phyloP scores from a whole-genome alignment of 768 basidiomycete genomes.

The Serendipita sp. region DNA sequence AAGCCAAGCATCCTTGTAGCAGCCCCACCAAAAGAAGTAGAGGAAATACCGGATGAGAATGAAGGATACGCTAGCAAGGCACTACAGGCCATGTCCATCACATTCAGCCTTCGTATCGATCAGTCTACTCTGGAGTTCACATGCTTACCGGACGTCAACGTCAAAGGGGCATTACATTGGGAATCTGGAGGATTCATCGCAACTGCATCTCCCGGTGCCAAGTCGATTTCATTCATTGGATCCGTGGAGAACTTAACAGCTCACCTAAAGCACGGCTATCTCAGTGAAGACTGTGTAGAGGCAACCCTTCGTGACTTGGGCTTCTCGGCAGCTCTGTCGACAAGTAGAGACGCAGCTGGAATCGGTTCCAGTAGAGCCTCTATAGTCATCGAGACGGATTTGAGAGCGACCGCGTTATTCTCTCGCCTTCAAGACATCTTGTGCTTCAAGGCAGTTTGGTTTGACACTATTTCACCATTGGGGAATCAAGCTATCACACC shows the following conservation, averaged over 20 bases:
- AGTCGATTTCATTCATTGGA: slow-evolving; percentile 58
- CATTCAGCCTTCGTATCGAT: slow-evolving; percentile 81
- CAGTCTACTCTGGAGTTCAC: slow-evolving; percentile 72
- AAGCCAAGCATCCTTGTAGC: slow-evolving; percentile 21
- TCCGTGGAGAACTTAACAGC: slow-evolving; percentile 66
- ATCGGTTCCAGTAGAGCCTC: slow-evolving; percentile 41
- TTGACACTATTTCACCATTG: slow-evolving; percentile 71
- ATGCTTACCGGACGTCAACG: slow-evolving; percentile 83
- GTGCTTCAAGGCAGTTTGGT: slow-evolving; percentile 90
- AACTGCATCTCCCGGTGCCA: slow-evolving; percentile 55
- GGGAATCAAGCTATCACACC: slow-evolving; percentile 23
- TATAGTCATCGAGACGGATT: slow-evolving; percentile 67
- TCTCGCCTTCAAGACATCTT: slow-evolving; percentile 81
- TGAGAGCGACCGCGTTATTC: slow-evolving; percentile 62
- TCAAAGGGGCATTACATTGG: slow-evolving; percentile 80
- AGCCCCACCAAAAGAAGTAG: slow-evolving; percentile 9
- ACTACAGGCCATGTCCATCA: slow-evolving; percentile 40
- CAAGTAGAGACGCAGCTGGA: slow-evolving; percentile 24
- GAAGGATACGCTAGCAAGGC: slow-evolving; percentile 8
- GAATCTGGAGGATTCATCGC: slow-evolving; percentile 84
- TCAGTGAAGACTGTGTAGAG: slow-evolving; percentile 32
- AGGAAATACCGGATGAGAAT: slow-evolving; percentile 4
- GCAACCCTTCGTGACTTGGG: slow-evolving; percentile 53
- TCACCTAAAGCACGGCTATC: slow-evolving; percentile 48
- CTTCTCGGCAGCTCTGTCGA: slow-evolving; percentile 58